phyloP scores from a whole-genome alignment of 2,329 filamentous ascomycete genomes.

The Monosporascus sp. region DNA sequence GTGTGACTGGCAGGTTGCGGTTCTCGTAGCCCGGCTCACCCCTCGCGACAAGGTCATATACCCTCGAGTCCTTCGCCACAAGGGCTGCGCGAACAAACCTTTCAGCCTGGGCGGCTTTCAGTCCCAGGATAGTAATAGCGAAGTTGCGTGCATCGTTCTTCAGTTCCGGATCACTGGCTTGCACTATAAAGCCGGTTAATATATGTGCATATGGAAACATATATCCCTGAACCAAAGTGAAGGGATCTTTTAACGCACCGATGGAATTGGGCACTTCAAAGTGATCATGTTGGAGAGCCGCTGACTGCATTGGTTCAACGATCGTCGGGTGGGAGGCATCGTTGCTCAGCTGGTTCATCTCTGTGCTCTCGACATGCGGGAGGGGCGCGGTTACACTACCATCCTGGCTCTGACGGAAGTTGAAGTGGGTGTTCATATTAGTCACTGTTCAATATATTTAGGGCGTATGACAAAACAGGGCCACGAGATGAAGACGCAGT shows the following conservation, averaged over 20 bases:
- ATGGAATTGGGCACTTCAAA: background rate
- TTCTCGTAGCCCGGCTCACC: slow-evolving; percentile 11
- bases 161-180: background rate
- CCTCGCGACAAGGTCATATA: slow-evolving; percentile 30
- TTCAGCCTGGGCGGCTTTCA: background rate
- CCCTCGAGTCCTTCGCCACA: slow-evolving; percentile 31
- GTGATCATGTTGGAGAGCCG: background rate
- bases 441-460: background rate
- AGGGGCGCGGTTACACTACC: background rate
- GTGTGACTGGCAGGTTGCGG: slow-evolving; percentile 20
- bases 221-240: background rate
- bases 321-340: background rate
- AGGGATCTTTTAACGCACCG: background rate
- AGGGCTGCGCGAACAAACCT: slow-evolving; percentile 21
- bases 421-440: background rate
- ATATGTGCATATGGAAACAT: background rate
- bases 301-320: background rate
- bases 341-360: background rate
- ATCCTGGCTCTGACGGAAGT: background rate
- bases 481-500: background rate
- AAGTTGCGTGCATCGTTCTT: background rate
- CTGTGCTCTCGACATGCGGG: background rate
- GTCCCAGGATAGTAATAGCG: background rate
- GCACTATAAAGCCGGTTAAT: background rate
- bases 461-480: background rate